phyloP scores from a whole-genome alignment of 176 grass and related monocot genomes.

The Thinopyrum elongatum region DNA sequence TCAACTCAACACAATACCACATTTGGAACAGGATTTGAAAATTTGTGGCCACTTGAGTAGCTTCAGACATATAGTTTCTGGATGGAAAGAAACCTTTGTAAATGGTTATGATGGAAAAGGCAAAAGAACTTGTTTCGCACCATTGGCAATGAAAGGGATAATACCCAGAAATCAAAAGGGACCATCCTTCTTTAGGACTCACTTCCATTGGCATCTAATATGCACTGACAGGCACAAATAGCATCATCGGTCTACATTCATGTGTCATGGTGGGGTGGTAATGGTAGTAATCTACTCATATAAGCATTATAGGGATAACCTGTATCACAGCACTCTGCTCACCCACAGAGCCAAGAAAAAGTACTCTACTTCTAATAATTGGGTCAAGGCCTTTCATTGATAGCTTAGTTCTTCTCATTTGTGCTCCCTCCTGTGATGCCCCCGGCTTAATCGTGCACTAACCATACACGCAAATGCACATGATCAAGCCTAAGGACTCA shows the following conservation, averaged over 20 bases:
- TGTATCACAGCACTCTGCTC: background rate
- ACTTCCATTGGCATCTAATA: background rate
- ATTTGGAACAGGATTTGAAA: background rate
- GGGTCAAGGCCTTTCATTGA: too few species aligned
- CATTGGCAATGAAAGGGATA: background rate
- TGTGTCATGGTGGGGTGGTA: too few species aligned
- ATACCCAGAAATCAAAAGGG: slow-evolving; percentile 11
- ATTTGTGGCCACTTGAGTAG: background rate
- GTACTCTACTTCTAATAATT: too few species aligned
- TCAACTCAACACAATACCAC: background rate
- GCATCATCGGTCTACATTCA: too few species aligned
- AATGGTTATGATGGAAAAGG: slow-evolving; percentile 12
- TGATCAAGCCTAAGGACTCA: too few species aligned
- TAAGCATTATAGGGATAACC: background rate
- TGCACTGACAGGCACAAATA: too few species aligned
- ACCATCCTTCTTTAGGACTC: background rate
- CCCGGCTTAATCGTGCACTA: too few species aligned
- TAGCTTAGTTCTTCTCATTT: too few species aligned
- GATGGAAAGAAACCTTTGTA: background rate
- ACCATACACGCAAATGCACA: too few species aligned
- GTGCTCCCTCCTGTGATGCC: too few species aligned
- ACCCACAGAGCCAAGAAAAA: too few species aligned
- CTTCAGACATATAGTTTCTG: background rate
- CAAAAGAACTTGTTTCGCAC: background rate
- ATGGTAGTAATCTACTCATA: background rate